Percentiles rank a stretch among this genome's conserved stretches.
phyloP scores from a whole-genome alignment of 176 grass and related monocot genomes.

The Rhynchospora breviuscula region DNA sequence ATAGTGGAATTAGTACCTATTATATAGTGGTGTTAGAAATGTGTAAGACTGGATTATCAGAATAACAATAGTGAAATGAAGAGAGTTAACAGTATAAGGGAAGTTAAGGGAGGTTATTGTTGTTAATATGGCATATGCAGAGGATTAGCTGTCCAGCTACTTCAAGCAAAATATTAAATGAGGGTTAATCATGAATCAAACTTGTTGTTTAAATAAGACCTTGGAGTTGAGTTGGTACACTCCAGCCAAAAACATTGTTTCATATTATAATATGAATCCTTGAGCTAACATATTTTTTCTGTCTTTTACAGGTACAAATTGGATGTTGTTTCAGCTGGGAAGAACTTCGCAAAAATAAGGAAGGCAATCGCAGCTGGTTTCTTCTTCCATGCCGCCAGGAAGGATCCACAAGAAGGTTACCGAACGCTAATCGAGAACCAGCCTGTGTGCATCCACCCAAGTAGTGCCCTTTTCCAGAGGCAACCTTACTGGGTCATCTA shows the following conservation, averaged over 20 bases:
- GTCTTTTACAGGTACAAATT: slow-evolving; percentile 67
- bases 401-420: slow-evolving; percentile 91
- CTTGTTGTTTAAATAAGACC: neutral
- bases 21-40: neutral
- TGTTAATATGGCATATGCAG: neutral
- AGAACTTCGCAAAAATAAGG: slow-evolving; percentile 82
- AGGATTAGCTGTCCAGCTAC: too few relatives aligned
- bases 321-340: slow-evolving; percentile 74
- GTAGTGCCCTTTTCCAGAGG: slow-evolving; percentile 79
- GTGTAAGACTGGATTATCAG: neutral
- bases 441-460: slow-evolving; percentile 81
- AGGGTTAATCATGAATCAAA: neutral
- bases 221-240: neutral
- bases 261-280: neutral
- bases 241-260: neutral
- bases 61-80: neutral
- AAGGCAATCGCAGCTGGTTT: slow-evolving; percentile 93
- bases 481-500: slow-evolving; percentile 94
- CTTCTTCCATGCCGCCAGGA: slow-evolving; percentile 78
- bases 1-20: neutral
- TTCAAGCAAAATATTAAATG: neutral
- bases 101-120: neutral
- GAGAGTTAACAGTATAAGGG: neutral
- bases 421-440: slow-evolving; percentile 86
- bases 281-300: slow-evolving; percentile 10